phyloP scores from a whole-genome alignment of 2,329 filamentous ascomycete species.

The Salinomyces thailandicus region DNA sequence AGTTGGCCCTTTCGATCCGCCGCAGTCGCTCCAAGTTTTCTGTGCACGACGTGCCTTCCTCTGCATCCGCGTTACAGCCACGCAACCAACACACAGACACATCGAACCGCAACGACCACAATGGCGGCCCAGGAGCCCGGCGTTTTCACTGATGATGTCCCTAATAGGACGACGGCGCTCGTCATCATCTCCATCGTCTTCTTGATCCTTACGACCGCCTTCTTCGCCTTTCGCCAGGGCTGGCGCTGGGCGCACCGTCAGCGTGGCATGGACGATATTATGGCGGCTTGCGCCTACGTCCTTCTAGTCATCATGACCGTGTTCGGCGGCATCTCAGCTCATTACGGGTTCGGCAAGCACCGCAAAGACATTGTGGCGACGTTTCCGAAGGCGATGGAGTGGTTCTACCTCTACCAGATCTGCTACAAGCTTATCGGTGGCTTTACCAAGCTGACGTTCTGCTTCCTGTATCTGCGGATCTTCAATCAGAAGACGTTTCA shows the following conservation, averaged over 20 bases:
- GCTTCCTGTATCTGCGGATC: slow-evolving; percentile 16
- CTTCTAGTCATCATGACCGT: slow-evolving; percentile 12
- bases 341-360: slow-evolving; percentile 20
- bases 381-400: slow-evolving; percentile 12
- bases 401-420: slow-evolving; percentile 21
- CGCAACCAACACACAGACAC: no score
- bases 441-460: slow-evolving; percentile 21
- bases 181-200: slow-evolving; percentile 14
- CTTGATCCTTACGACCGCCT: slow-evolving; percentile 11
- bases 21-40: no score
- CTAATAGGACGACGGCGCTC: slow-evolving; percentile 11
- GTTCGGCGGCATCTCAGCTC: slow-evolving; percentile 12
- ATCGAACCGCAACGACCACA: no score
- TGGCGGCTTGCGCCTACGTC: slow-evolving; percentile 14
- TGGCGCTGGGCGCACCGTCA: slow-evolving; percentile 13
- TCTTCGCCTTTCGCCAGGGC: slow-evolving; percentile 11
- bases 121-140: no score
- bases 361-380: slow-evolving; percentile 8
- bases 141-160: slow-evolving; percentile 6
- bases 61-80: no score
- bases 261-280: slow-evolving; percentile 14
- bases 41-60: no score
- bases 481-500: slow-evolving; percentile 11
- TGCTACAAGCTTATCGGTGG: slow-evolving; percentile 18
- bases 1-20: no score